Base-by-base conservation (phyloP, 176 grass and related monocot species). In the Lolium multiflorum region DNA sequence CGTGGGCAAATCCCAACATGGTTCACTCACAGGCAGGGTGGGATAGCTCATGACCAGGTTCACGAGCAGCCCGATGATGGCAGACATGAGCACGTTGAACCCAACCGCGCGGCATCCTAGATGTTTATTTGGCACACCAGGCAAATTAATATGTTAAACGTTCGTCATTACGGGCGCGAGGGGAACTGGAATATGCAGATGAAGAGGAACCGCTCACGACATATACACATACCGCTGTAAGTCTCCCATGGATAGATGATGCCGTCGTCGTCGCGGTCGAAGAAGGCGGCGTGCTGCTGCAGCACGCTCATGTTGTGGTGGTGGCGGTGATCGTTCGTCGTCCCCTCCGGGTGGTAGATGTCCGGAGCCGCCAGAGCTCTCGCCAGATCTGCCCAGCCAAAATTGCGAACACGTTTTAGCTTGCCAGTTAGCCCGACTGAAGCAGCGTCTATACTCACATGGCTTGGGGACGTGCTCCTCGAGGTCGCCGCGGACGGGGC, bases 221-320 rank as follows among this genome's bases (percentile, higher is more conserved):
- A 35, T 35, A 35, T 35, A 3, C 3, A 60, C 8, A 9, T 25
- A 64, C 61, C 61, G 11, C 24, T 49, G 18, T 37, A 37, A 7
- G 96, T 98, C 58, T 98, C 96, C 96, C 93, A 88, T 1, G 96
- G 96, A 54, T 98, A 95, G 65, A 98, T 93, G 74, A 95, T 89
- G 56, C 96, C 91, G 75, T 98, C 71, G 73, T 84, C 83, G 77
- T 98, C 84, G 35, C 85, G 87, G 87, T 98, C 96, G 65, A 98
- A 95, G 90, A 98, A 95, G 60, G 93, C 81, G 50, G 94, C 96
- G 71, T 98, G 96, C 80, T 94, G 96, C 91, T 98, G 96, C 73
- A 98, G 52, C 37, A 95, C 93, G 68, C 93, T 98, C 83, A 94
- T 35, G 31, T 35, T 80, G 15, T 89, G 91, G 61, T 98, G 56